phyloP scores from a whole-genome alignment of 495 filamentous ascomycete species.

The Rhypophila decipiens region DNA sequence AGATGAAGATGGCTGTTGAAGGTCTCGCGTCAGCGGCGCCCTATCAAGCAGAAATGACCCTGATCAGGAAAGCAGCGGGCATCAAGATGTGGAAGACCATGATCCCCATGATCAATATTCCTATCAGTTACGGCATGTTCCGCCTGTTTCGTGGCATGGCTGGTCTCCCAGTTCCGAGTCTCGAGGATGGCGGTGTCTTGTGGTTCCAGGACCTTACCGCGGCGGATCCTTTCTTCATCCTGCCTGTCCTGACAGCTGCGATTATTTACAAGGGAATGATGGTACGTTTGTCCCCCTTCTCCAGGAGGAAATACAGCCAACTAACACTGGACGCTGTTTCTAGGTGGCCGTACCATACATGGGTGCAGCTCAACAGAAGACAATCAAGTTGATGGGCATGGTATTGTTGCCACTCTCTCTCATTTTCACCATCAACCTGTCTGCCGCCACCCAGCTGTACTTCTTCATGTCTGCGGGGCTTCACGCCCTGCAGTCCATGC shows the following conservation, averaged over 20 bases:
- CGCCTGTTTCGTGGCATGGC: slow-evolving; percentile 70
- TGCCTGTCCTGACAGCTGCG: slow-evolving; percentile 53
- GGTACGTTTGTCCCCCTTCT: slow-evolving; percentile 37
- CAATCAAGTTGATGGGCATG: slow-evolving; percentile 47
- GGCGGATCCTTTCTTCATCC: slow-evolving; percentile 64
- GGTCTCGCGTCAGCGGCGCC: slow-evolving; percentile 40
- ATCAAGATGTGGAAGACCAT: slow-evolving; percentile 48
- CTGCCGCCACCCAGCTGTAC: slow-evolving; percentile 65
- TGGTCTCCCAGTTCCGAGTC: slow-evolving; percentile 67
- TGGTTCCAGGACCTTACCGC: slow-evolving; percentile 82
- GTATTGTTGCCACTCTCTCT: slow-evolving; percentile 57
- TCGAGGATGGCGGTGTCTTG: slow-evolving; percentile 58
- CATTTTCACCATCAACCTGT: slow-evolving; percentile 55
- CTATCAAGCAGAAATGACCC: slow-evolving; percentile 37
- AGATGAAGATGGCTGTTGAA: slow-evolving; percentile 32
- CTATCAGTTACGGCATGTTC: slow-evolving; percentile 74
- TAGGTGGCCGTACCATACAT: slow-evolving; percentile 29
- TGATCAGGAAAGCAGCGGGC: slow-evolving; percentile 46
- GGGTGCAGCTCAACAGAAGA: slow-evolving; percentile 27
- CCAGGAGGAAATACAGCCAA: not conserved
- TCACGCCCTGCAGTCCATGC: slow-evolving; percentile 49
- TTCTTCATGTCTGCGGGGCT: slow-evolving; percentile 56
- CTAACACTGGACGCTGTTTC: not conserved
- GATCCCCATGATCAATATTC: slow-evolving; percentile 56
- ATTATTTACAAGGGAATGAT: slow-evolving; percentile 49